phyloP scores from a whole-genome alignment of 805 yeast species.

The Starmera dryadoides region DNA sequence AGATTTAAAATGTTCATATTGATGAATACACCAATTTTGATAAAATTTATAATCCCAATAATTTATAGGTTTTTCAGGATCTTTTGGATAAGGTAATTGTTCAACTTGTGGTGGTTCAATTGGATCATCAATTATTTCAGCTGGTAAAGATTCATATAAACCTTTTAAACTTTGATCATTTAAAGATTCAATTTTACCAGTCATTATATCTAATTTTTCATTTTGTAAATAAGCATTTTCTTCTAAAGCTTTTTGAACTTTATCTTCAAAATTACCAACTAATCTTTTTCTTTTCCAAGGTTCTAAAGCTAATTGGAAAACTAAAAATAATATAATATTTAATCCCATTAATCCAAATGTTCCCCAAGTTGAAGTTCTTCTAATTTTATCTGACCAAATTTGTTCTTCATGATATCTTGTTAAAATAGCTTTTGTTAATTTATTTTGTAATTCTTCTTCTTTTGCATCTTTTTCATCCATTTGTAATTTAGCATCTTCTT shows the following conservation, averaged over 20 bases:
- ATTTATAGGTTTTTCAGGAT: background rate
- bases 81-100: slow-evolving; percentile 9
- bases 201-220: slow-evolving; percentile 21
- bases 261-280: slow-evolving; percentile 77
- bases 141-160: slow-evolving; percentile 12
- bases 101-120: slow-evolving; percentile 12
- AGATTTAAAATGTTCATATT: background rate
- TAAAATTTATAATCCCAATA: background rate
- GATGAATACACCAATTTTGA: background rate
- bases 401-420: slow-evolving; percentile 95
- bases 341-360: slow-evolving; percentile 86
- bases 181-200: slow-evolving; percentile 16
- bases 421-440: slow-evolving; percentile 68
- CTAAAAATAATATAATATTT: slow-evolving; percentile 67
- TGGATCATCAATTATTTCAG: slow-evolving; percentile 13
- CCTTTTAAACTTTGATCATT: slow-evolving; percentile 12
- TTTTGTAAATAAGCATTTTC: slow-evolving; percentile 24
- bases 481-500: slow-evolving; percentile 37
- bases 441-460: slow-evolving; percentile 65
- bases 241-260: slow-evolving; percentile 52
- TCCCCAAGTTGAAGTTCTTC: slow-evolving; percentile 95
- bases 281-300: slow-evolving; percentile 88
- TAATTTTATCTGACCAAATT: slow-evolving; percentile 94
- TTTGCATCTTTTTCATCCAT: slow-evolving; percentile 49
- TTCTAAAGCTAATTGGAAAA: slow-evolving; percentile 83